Conservation (phyloP, 2,329 filamentous ascomycete genomes). For the Scedosporium dehoogii region DNA sequence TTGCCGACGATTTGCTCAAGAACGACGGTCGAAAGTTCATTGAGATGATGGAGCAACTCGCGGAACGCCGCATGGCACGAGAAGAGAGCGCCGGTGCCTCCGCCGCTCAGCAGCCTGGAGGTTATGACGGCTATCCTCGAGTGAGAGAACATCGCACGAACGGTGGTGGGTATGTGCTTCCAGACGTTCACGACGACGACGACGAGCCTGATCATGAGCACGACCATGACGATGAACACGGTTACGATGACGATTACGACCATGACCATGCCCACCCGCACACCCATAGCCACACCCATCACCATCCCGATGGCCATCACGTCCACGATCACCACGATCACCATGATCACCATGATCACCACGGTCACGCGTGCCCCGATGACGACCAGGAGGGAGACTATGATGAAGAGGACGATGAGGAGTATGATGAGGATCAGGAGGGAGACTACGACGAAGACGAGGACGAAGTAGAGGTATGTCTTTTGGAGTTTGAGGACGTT, state of each 20-base stretch:
- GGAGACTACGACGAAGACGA: constrained; percentile 9
- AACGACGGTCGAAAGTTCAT: constrained; percentile 99
- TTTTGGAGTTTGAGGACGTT: background rate
- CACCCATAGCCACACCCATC: constrained; percentile 55
- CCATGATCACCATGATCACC: constrained; percentile 50
- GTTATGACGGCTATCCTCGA: constrained; percentile 3
- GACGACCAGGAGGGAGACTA: constrained; percentile 60
- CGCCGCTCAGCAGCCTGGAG: background rate
- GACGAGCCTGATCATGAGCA: constrained; percentile 49
- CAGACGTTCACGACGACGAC: constrained; percentile 67
- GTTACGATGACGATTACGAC: constrained; percentile 69
- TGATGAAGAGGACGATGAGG: constrained; percentile 68
- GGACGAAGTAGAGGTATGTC: constrained; percentile 9
- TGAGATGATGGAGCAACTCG: constrained; percentile 99
- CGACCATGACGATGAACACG: constrained; percentile 43
- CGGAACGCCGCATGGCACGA: constrained; percentile 91
- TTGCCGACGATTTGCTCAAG: constrained; percentile 95
- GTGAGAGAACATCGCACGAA: constrained; percentile 36
- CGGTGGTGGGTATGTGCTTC: constrained; percentile 46
- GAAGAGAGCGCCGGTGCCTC: constrained; percentile 64
- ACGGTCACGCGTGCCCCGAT: constrained; percentile 44
- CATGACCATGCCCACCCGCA: constrained; percentile 49
- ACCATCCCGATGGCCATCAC: constrained; percentile 60
- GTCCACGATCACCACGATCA: constrained; percentile 53
- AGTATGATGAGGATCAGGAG: constrained; percentile 9